Evolutionary conservation across 1,284 basidiomycete genomes (phyloP).

Genomic region (Papiliotrema terrestris): DNA sequence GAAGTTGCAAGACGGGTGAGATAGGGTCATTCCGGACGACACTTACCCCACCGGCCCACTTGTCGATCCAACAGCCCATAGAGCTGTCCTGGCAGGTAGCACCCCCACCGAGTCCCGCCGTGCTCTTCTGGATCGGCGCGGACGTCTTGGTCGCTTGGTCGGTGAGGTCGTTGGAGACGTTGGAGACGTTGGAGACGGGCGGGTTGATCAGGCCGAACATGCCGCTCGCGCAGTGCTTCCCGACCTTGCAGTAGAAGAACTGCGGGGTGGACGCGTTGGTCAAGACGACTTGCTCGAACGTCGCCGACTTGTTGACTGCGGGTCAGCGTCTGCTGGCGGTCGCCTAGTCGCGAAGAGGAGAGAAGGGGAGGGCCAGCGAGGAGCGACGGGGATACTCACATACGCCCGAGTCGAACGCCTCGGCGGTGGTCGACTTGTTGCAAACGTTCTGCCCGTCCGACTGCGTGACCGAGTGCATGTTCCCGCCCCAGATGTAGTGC

Average conservation of each 20-base stretch:
- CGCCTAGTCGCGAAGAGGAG: neutral
- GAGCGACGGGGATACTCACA: slow-evolving; percentile 16
- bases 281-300: slow-evolving; percentile 13
- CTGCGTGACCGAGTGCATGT: slow-evolving; percentile 24
- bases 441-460: slow-evolving; percentile 23
- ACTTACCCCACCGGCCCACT: slow-evolving; percentile 18
- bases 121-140: slow-evolving; percentile 6
- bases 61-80: slow-evolving; percentile 24
- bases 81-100: slow-evolving; percentile 6
- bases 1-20: no score
- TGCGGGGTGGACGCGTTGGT: slow-evolving; percentile 9
- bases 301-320: slow-evolving; percentile 26
- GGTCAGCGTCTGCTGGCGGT: neutral
- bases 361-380: neutral
- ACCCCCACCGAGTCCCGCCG: slow-evolving; percentile 16
- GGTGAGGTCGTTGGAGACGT: slow-evolving; percentile 16
- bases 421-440: slow-evolving; percentile 18
- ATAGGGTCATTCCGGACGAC: no score
- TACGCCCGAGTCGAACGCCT: slow-evolving; percentile 27
- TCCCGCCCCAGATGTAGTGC: slow-evolving; percentile 26
- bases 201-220: slow-evolving; percentile 30
- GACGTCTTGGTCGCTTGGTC: slow-evolving; percentile 6
- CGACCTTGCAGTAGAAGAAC: slow-evolving; percentile 30
- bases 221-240: slow-evolving; percentile 22
- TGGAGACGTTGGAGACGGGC: slow-evolving; percentile 16